Percentiles rank a stretch among this genome's conserved stretches.
These are phyloP conservation scores for Fusarium sp. DNA, from an alignment of 2,329 filamentous ascomycete genomes.

Conservation along the genomic window DNA sequence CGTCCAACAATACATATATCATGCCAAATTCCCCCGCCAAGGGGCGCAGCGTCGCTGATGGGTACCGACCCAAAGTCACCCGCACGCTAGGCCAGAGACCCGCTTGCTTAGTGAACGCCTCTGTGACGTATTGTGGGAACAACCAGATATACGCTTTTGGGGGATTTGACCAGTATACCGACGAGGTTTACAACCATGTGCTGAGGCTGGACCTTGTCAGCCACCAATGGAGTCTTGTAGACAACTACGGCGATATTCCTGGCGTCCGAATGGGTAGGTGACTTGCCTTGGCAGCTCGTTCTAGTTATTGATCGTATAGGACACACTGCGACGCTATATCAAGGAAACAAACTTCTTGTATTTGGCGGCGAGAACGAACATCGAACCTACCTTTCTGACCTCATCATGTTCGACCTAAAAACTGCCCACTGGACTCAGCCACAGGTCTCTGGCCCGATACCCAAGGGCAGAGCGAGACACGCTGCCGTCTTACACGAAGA, in stretches of 20 bases:
- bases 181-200: conserved; percentile 99
- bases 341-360: conserved; percentile 93
- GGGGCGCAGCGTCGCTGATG: conserved; percentile 70
- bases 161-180: conserved; percentile 97
- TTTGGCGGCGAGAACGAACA: conserved; percentile 99
- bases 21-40: conserved; percentile 87
- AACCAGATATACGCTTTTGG: conserved; percentile 98
- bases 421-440: conserved; percentile 96
- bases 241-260: conserved; percentile 98
- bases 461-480: conserved; percentile 90
- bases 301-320: conserved; percentile 59
- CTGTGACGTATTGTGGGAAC: conserved; percentile 97
- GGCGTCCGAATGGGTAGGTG: conserved; percentile 91
- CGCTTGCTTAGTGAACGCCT: conserved; percentile 95
- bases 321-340: conserved; percentile 92
- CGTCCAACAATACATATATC: conserved; percentile 83
- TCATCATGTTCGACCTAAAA: conserved; percentile 95
- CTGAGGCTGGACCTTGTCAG: conserved; percentile 85
- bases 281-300: not conserved
- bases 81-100: conserved; percentile 82
- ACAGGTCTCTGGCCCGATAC: conserved; percentile 82
- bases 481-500: conserved; percentile 95
- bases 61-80: conserved; percentile 85
- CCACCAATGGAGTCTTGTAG: conserved; percentile 93
- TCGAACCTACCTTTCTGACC: conserved; percentile 90